Evolutionary conservation across 441 rosid genomes (phyloP), one percentile per base, ranked within the genome.

Genomic region (Croton setiger): DNA sequence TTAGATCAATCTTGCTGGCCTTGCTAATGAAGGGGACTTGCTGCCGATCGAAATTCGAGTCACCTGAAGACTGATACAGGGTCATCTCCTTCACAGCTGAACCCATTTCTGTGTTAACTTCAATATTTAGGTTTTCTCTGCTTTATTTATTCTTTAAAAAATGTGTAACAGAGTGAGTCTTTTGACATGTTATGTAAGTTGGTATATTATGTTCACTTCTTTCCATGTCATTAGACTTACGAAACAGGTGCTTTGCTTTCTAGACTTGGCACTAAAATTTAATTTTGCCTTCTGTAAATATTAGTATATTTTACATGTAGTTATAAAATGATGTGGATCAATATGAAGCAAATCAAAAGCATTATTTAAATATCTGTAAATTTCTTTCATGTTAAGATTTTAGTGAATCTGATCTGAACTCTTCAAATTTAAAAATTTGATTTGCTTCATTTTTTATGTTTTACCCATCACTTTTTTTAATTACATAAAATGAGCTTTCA

Each of bases 141-240:
- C 13, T 55, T 64, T 37, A 7, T 0, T 54, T 18, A 36, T 23
- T 47, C 15, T 17, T 3, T 47, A 1, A 47, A 64, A 45, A 56
- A 3, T 6, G 57, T 60, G 27, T 44, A 39, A 8, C 33, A 59
- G 62, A 48, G 21, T 10, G 52, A 52, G 70, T 52, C 54, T 63
- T 35, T 44, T 57, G 79, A 67, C 75, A 58, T 63, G 67, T 48
- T 67, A 17, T 67, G 67, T 53, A 63, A 63, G 69, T 56, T 54
- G 54, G 44, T 43, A 11, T 53, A 17, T 17, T 31, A 39, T 43
- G 43, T 27, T 37, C 0, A 4, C 11, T 53, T 60, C 12, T 49
- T 53, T 60, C 52, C 71, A 59, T 66, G 74, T 66, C 72, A 23
- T 55, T 21, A 13, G 74, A 36, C 71, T 60, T 60, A 6, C 6